These are phyloP conservation scores for Monosiga brevicollis DNA, from an alignment of 78 protist species.

Conservation along the genomic window DNA sequence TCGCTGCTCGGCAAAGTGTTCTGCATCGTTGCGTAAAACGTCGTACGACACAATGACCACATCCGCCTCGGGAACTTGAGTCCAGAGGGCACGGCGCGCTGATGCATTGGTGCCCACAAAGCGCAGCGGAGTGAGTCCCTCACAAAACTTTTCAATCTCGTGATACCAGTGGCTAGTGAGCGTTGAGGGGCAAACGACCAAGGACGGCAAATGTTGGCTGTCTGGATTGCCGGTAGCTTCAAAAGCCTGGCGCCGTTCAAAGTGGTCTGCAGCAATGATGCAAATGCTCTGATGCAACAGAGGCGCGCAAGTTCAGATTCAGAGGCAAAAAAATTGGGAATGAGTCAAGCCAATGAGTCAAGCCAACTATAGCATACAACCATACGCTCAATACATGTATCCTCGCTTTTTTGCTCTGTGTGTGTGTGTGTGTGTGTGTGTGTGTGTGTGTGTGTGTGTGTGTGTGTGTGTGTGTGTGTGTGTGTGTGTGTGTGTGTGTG, in stretches of 20 bases:
- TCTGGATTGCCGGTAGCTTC: not conserved
- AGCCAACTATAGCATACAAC: too few species aligned
- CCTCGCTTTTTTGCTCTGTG: too few species aligned
- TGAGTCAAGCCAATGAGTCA: too few species aligned
- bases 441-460: too few species aligned
- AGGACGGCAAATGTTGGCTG: not conserved
- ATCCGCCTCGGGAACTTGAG: not conserved
- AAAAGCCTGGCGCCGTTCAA: constrained; percentile 8
- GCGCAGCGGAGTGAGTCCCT: constrained; percentile 27
- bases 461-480: too few species aligned
- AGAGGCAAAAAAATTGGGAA: too few species aligned
- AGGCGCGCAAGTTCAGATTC: too few species aligned
- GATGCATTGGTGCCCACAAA: constrained; percentile 50
- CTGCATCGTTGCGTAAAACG: constrained; percentile 56
- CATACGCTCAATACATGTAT: too few species aligned
- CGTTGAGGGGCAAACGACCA: constrained; percentile 83
- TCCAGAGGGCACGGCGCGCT: not conserved
- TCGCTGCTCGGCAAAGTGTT: not conserved
- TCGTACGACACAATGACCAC: constrained; percentile 76
- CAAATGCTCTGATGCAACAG: constrained; percentile 77
- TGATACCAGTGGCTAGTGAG: constrained; percentile 81
- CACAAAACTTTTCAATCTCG: constrained; percentile 61
- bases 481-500: too few species aligned
- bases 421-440: too few species aligned
- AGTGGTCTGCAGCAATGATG: constrained; percentile 48